phyloP scores from a whole-genome alignment of 2,329 filamentous ascomycete genomes.

The Colletotrichum orchidophilum region DNA sequence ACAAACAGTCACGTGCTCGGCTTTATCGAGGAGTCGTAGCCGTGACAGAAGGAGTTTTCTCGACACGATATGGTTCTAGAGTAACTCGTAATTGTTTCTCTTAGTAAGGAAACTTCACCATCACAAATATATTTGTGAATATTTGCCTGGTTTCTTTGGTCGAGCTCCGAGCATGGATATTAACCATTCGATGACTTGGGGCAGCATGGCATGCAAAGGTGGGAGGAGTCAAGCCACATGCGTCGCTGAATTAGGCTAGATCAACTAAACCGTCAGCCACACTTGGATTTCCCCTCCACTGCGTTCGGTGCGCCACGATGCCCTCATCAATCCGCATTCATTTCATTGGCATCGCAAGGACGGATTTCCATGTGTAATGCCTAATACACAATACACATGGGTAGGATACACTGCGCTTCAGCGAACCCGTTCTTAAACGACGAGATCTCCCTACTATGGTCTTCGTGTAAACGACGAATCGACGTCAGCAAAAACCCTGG shows the following conservation, averaged over 20 bases:
- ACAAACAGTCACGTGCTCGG: constrained; percentile 27
- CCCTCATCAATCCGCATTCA: not conserved
- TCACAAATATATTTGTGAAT: no score
- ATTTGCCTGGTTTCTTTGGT: no score
- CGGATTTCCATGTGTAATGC: no score
- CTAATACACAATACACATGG: not conserved
- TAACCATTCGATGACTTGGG: not conserved
- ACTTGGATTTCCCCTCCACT: not conserved
- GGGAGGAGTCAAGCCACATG: not conserved
- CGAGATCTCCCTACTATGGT: not conserved
- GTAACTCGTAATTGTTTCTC: not conserved
- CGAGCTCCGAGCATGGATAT: no score
- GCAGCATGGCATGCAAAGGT: not conserved
- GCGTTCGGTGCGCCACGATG: not conserved
- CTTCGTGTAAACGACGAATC: not conserved
- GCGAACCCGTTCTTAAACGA: not conserved
- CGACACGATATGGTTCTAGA: not conserved
- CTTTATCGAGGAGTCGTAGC: not conserved
- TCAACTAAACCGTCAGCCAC: not conserved
- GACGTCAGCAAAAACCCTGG: not conserved
- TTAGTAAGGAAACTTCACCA: not conserved
- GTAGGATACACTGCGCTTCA: not conserved
- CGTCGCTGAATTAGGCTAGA: not conserved
- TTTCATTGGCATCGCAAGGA: no score
- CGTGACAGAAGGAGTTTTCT: not conserved